Evolutionary conservation across 352 stramenopile species (phyloP).

Genomic region (Globisporangium uncinulatum): DNA sequence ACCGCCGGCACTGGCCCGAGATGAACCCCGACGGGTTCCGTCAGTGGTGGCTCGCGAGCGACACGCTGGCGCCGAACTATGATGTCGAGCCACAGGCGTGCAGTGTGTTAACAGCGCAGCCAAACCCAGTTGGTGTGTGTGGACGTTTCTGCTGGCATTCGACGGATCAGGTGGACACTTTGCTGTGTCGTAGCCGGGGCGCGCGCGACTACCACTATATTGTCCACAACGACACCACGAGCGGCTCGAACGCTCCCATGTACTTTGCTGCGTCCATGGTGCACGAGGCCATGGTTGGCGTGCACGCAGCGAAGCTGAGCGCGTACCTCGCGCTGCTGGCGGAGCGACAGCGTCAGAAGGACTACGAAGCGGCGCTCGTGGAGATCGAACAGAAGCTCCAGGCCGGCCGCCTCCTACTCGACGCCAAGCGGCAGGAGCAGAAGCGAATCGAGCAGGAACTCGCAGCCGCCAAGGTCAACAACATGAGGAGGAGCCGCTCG

Average conservation of each 20-base stretch:
- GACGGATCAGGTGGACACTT: slow-evolving; percentile 19
- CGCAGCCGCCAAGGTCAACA: slow-evolving; percentile 14
- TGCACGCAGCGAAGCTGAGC: slow-evolving; percentile 33
- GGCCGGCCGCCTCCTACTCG: slow-evolving; percentile 38
- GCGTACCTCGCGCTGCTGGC: slow-evolving; percentile 38
- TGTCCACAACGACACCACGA: slow-evolving; percentile 34
- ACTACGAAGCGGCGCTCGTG: slow-evolving; percentile 49
- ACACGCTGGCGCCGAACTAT: slow-evolving; percentile 28
- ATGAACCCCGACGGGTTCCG: slow-evolving; percentile 41
- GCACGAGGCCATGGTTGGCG: slow-evolving; percentile 49
- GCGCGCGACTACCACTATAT: slow-evolving; percentile 59
- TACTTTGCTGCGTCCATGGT: slow-evolving; percentile 48
- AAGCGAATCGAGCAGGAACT: slow-evolving; percentile 52
- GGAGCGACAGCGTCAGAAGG: slow-evolving; percentile 30
- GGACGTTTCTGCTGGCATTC: slow-evolving; percentile 69
- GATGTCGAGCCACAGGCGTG: slow-evolving; percentile 44
- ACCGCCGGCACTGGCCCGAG: slow-evolving; percentile 48
- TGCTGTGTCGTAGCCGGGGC: slow-evolving; percentile 34
- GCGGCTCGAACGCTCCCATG: slow-evolving; percentile 29
- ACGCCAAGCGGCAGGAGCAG: slow-evolving; percentile 60
- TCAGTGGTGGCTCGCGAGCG: slow-evolving; percentile 28
- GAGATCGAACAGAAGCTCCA: slow-evolving; percentile 71
- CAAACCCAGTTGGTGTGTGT: slow-evolving; percentile 48
- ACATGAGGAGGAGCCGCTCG: slow-evolving; percentile 11
- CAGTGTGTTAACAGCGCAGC: slow-evolving; percentile 41